phyloP scores from a whole-genome alignment of 805 yeast species.

The Metschnikowia proteae region DNA sequence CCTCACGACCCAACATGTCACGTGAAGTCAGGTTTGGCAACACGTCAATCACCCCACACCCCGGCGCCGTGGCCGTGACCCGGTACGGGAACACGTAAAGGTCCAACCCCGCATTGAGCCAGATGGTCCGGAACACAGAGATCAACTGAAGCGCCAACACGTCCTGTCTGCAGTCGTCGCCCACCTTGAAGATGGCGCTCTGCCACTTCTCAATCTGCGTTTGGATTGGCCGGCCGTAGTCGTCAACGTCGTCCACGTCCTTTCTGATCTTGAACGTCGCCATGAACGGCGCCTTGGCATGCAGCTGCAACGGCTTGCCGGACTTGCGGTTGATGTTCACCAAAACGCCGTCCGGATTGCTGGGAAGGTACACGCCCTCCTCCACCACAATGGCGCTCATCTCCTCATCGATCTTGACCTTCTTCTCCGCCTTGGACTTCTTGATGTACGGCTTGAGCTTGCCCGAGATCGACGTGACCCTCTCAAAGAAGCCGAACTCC shows the following conservation, averaged over 20 bases:
- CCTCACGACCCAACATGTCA: slow-evolving; percentile 98
- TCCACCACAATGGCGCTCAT: slow-evolving; percentile 73
- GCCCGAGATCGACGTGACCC: slow-evolving; percentile 91
- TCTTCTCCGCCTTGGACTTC: slow-evolving; percentile 93
- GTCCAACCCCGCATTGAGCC: slow-evolving; percentile 85
- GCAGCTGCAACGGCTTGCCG: slow-evolving; percentile 94
- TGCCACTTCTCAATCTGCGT: slow-evolving; percentile 69
- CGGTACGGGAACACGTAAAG: slow-evolving; percentile 88
- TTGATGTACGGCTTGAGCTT: slow-evolving; percentile 92
- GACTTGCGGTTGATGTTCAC: slow-evolving; percentile 87
- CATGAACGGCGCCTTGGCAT: slow-evolving; percentile 98
- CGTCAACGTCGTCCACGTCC: slow-evolving; percentile 45
- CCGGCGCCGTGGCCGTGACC: slow-evolving; percentile 98
- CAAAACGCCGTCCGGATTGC: slow-evolving; percentile 94
- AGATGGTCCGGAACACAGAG: slow-evolving; percentile 85
- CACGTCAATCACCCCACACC: slow-evolving; percentile 98
- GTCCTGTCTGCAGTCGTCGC: slow-evolving; percentile 98
- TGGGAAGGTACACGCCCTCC: slow-evolving; percentile 87
- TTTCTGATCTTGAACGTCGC: slow-evolving; percentile 86
- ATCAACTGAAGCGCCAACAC: slow-evolving; percentile 89
- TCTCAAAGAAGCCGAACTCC: slow-evolving; percentile 86
- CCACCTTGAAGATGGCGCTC: slow-evolving; percentile 96
- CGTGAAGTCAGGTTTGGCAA: slow-evolving; percentile 92
- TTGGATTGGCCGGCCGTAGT: slow-evolving; percentile 29
- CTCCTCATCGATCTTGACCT: slow-evolving; percentile 92